Evolutionary conservation across 768 basidiomycete genomes (phyloP).

Genomic region (Tricholoma flavovirens): DNA sequence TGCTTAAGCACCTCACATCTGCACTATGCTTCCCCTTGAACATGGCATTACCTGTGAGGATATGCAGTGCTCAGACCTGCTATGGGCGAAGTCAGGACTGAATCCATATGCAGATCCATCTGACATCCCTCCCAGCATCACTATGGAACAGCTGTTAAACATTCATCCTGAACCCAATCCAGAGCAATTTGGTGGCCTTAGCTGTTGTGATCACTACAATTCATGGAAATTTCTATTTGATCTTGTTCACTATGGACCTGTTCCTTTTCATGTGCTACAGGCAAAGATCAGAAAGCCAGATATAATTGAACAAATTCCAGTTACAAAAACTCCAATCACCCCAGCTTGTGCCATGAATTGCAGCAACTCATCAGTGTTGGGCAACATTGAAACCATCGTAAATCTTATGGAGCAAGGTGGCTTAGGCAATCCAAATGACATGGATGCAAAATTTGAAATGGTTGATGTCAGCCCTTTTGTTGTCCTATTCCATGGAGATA

Average conservation of each 20-base stretch:
- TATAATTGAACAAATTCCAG: neutral
- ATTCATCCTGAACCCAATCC: constrained; percentile 5
- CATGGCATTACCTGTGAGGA: neutral
- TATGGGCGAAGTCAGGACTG: constrained; percentile 13
- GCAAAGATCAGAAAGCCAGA: no score
- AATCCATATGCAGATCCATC: constrained; percentile 6
- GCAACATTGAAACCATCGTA: constrained; percentile 13
- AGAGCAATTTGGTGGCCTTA: neutral
- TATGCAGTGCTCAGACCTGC: constrained; percentile 14
- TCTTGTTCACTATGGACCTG: no score
- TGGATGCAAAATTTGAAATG: neutral
- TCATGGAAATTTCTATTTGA: neutral
- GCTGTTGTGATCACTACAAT: neutral
- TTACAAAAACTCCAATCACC: neutral
- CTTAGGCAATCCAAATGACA: constrained; percentile 15
- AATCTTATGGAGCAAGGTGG: constrained; percentile 11
- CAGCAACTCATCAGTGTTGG: no score
- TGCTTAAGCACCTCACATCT: no score
- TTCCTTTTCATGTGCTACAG: neutral
- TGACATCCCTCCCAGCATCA: neutral
- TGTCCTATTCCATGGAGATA: constrained; percentile 1
- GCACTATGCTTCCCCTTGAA: no score
- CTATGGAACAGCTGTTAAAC: neutral
- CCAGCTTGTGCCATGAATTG: no score
- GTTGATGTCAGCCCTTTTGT: no score